Evolutionary conservation across 306 rosid genomes (phyloP).

Genomic region (Prunus kanzakura): DNA sequence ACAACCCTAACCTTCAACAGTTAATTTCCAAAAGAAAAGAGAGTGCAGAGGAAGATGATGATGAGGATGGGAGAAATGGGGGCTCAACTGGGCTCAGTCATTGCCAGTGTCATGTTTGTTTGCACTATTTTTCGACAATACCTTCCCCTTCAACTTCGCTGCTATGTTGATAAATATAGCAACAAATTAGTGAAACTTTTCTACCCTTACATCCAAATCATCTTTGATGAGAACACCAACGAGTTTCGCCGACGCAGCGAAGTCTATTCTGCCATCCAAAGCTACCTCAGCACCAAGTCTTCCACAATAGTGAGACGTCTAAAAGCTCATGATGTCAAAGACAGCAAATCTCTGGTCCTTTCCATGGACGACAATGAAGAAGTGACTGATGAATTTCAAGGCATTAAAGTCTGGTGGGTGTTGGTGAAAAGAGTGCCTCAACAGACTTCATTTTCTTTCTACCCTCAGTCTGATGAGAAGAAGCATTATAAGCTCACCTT

Average conservation of each 20-base stretch:
- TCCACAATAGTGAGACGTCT: constrained; percentile 34
- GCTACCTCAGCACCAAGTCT: constrained; percentile 40
- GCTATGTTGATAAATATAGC: background rate
- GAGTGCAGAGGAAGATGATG: background rate
- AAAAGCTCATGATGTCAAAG: constrained; percentile 43
- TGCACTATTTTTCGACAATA: constrained; percentile 23
- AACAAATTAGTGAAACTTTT: constrained; percentile 5
- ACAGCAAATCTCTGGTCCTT: constrained; percentile 33
- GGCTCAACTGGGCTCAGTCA: constrained; percentile 35
- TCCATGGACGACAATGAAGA: constrained; percentile 57
- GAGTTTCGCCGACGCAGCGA: constrained; percentile 28
- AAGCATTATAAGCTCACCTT: constrained; percentile 33
- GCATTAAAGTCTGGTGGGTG: constrained; percentile 48
- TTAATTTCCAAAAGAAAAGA: background rate
- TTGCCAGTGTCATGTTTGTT: constrained; percentile 35
- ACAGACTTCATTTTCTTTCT: background rate
- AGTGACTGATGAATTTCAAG: constrained; percentile 39
- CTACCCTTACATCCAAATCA: constrained; percentile 48
- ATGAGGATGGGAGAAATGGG: constrained; percentile 20
- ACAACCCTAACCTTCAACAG: background rate
- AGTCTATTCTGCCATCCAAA: constrained; percentile 34
- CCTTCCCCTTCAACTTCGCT: constrained; percentile 31
- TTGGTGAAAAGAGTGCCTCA: background rate
- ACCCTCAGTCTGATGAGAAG: constrained; percentile 32
- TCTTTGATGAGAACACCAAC: constrained; percentile 24